Evolutionary conservation across 2,329 filamentous ascomycete genomes (phyloP).

Genomic region (Cytospora paraplurivora): DNA sequence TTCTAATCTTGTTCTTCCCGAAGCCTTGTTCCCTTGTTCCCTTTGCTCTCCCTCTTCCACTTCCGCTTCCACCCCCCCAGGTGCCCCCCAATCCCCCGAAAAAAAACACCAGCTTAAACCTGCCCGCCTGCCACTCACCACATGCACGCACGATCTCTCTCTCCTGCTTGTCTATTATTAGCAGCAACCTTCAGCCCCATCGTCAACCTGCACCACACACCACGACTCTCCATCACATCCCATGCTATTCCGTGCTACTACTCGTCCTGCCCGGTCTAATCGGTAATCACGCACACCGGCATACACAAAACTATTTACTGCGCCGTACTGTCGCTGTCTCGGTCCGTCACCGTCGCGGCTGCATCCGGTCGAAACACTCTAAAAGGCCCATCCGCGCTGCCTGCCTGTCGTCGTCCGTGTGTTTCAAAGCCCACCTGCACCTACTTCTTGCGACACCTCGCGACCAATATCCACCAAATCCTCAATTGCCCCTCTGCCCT

Average conservation of each 20-base stretch:
- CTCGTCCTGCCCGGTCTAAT: background rate
- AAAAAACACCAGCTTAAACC: conserved; percentile 14
- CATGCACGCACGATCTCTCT: conserved; percentile 18
- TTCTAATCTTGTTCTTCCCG: conserved; percentile 4
- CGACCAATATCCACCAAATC: conserved; percentile 3
- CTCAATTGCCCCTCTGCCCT: conserved; percentile 2
- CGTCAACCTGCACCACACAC: conserved; percentile 10
- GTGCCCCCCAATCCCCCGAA: conserved; percentile 8
- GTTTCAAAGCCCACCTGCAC: conserved; percentile 22
- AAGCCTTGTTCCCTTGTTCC: conserved; percentile 49
- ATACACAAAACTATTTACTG: conserved; percentile 8
- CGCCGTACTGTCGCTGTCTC: background rate
- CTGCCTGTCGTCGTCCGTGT: conserved; percentile 19
- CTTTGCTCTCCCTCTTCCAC: conserved; percentile 37
- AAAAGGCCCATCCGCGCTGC: conserved; percentile 28
- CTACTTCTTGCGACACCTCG: conserved; percentile 17
- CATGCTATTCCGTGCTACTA: conserved; percentile 17
- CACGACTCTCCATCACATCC: conserved; percentile 12
- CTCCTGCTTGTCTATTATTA: conserved; percentile 21
- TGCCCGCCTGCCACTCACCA: conserved; percentile 15
- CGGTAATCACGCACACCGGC: conserved; percentile 13
- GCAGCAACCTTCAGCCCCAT: conserved; percentile 20
- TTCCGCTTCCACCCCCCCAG: conserved; percentile 12
- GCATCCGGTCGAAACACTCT: conserved; percentile 24
- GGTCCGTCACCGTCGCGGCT: conserved; percentile 11